These are phyloP conservation scores for Fusarium newnesense DNA, from an alignment of 2,329 filamentous ascomycete genomes.

Conservation along the genomic window DNA sequence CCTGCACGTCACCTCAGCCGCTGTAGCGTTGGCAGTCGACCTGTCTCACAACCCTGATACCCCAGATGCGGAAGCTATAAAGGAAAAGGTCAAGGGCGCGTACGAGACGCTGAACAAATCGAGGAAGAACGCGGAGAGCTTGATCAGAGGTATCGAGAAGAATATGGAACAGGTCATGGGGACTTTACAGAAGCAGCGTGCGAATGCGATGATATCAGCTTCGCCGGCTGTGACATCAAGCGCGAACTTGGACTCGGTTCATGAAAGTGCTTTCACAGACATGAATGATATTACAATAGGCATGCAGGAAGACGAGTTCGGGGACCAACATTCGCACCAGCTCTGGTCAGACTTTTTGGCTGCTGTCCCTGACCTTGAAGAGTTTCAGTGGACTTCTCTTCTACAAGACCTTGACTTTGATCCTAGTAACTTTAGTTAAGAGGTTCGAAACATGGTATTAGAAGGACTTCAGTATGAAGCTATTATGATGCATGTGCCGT, in stretches of 20 bases:
- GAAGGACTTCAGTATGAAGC: rapidly evolving
- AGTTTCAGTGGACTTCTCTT: conserved; percentile 6
- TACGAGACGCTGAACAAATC: not conserved
- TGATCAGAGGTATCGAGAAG: not conserved
- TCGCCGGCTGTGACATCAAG: not conserved
- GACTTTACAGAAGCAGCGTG: not conserved
- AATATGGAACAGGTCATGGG: not conserved
- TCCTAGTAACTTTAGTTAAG: not conserved
- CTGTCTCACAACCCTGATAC: not conserved
- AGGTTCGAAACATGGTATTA: not conserved
- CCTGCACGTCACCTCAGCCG: conserved; percentile 5
- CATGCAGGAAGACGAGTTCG: not conserved
- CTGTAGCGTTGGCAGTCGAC: not conserved
- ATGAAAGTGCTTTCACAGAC: not conserved
- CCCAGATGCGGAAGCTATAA: not conserved
- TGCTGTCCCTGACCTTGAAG: not conserved
- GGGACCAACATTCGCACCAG: not conserved
- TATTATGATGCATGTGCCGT: not conserved
- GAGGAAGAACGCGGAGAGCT: not conserved
- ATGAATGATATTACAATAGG: not conserved
- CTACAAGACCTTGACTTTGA: not conserved
- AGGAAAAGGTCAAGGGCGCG: not conserved
- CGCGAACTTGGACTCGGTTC: not conserved
- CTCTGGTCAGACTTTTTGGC: conserved; percentile 11
- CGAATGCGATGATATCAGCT: too few species aligned